phyloP scores from a whole-genome alignment of 148 eudicot genomes.

The Camellia sinensis region DNA sequence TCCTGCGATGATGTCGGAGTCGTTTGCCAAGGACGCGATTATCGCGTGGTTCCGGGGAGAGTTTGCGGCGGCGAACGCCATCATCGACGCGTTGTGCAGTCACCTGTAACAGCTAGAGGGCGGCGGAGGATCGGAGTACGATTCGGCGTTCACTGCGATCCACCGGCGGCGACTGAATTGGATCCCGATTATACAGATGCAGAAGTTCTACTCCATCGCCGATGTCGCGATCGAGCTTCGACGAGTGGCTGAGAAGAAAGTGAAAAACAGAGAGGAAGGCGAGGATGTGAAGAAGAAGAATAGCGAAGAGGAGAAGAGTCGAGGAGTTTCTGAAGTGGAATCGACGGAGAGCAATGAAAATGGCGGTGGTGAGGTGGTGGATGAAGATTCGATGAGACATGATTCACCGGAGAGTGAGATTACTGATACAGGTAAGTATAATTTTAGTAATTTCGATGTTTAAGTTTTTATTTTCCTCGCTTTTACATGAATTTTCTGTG shows the following conservation, averaged over 20 bases:
- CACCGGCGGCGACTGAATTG: conserved; percentile 77
- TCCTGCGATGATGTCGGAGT: conserved; percentile 31
- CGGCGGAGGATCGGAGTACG: conserved; percentile 39
- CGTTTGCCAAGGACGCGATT: conserved; percentile 56
- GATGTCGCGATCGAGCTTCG: conserved; percentile 62
- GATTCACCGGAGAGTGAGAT: conserved; percentile 72
- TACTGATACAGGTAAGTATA: conserved; percentile 61
- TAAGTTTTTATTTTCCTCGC: not conserved
- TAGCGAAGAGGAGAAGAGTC: conserved; percentile 12
- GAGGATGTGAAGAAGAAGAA: conserved; percentile 8
- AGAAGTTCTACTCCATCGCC: conserved; percentile 70
- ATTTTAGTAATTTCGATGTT: not conserved
- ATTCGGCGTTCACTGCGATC: conserved; percentile 56
- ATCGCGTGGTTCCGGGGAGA: conserved; percentile 84
- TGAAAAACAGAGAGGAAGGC: conserved; percentile 4
- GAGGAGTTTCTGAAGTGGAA: conserved; percentile 16
- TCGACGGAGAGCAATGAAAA: conserved; percentile 18
- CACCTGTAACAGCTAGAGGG: conserved; percentile 53
- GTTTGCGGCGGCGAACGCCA: conserved; percentile 96
- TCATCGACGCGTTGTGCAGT: conserved; percentile 76
- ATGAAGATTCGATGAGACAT: conserved; percentile 35
- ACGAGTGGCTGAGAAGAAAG: conserved; percentile 46
- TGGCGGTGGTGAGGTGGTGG: conserved; percentile 31
- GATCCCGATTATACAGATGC: conserved; percentile 94
- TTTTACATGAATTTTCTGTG: not conserved